These are phyloP conservation scores for Hypsizygus marmoreus DNA, from an alignment of 768 basidiomycete genomes.

Conservation along the genomic window DNA sequence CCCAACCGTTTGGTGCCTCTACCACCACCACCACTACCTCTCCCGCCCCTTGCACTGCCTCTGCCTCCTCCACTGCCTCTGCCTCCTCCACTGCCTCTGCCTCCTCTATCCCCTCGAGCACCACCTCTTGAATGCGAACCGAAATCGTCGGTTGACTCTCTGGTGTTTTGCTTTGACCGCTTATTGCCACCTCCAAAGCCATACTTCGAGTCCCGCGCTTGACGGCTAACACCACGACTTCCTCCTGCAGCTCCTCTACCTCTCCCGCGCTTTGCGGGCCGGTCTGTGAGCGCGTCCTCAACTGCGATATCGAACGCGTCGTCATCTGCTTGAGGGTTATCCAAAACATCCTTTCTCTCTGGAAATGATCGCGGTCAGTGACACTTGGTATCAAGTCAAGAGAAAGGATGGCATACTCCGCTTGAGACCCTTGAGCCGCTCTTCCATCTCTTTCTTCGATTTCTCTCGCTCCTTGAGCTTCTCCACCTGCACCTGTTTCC, in stretches of 20 bases:
- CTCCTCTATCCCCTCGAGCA: slow-evolving; percentile 27
- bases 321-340: slow-evolving; percentile 58
- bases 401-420: slow-evolving; percentile 61
- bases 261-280: slow-evolving; percentile 61
- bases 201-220: slow-evolving; percentile 75
- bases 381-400: not conserved
- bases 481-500: slow-evolving; percentile 96
- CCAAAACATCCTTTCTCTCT: slow-evolving; percentile 87
- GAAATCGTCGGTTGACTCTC: slow-evolving; percentile 79
- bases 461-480: slow-evolving; percentile 88
- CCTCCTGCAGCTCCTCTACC: slow-evolving; percentile 40
- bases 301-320: slow-evolving; percentile 88
- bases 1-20: slow-evolving; percentile 54
- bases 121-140: slow-evolving; percentile 41
- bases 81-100: slow-evolving; percentile 27
- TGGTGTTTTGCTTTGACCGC: slow-evolving; percentile 80
- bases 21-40: slow-evolving; percentile 26
- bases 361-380: slow-evolving; percentile 5
- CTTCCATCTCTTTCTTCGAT: slow-evolving; percentile 91
- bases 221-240: slow-evolving; percentile 45
- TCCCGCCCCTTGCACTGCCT: slow-evolving; percentile 28
- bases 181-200: slow-evolving; percentile 75
- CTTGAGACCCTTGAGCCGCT: slow-evolving; percentile 83
- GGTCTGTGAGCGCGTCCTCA: slow-evolving; percentile 83
- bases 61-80: slow-evolving; percentile 35